phyloP scores from a whole-genome alignment of 257 asterid species.

The Solanum arcanum region DNA sequence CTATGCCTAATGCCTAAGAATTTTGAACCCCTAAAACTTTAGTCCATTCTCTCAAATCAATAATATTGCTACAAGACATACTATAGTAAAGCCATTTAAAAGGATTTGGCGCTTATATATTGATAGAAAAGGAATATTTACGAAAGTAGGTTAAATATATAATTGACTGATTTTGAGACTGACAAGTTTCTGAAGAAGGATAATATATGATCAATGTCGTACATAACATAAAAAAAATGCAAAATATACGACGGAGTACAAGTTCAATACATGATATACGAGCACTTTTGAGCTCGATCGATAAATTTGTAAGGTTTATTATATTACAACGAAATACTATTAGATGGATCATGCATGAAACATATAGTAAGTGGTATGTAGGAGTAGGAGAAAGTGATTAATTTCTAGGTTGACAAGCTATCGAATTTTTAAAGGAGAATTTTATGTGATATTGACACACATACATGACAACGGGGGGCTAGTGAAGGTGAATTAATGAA shows the following conservation, averaged over 20 bases:
- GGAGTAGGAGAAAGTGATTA: not conserved
- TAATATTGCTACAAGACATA: not conserved
- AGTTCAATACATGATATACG: not conserved
- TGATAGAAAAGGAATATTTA: not conserved
- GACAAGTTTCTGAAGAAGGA: not conserved
- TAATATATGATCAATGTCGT: not conserved
- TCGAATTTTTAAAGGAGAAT: not conserved
- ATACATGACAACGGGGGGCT: no score
- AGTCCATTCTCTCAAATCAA: not conserved
- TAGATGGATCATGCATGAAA: not conserved
- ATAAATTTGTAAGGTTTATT: not conserved
- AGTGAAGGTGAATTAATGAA: not conserved
- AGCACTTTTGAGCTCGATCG: not conserved
- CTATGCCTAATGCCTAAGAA: not conserved
- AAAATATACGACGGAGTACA: not conserved
- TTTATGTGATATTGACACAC: not conserved
- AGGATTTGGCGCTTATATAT: not conserved
- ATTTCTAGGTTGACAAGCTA: no score
- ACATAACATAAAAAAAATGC: not conserved
- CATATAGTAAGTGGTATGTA: not conserved
- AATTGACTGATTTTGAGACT: not conserved
- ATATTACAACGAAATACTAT: not conserved
- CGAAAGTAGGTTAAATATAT: not conserved
- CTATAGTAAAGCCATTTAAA: not conserved
- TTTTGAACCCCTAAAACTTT: not conserved